A percentile compares a stretch with the other conserved stretches of the same genome.
Conservation (phyloP, 106 monocot species). For the Phalaenopsis equestris region DNA sequence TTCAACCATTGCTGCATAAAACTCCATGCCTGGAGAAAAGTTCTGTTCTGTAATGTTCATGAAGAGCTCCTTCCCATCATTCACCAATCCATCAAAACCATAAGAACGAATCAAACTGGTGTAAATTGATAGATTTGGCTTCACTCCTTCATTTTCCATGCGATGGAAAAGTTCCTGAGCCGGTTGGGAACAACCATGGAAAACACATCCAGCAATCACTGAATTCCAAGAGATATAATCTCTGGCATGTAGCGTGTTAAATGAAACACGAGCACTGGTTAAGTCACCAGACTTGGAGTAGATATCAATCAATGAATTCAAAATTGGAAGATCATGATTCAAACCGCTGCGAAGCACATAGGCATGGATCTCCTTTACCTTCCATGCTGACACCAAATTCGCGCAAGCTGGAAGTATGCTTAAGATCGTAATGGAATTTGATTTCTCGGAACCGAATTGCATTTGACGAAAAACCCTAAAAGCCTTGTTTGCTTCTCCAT, state of each 20-base stretch:
- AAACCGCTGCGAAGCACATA: conserved; percentile 39
- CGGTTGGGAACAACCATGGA: conserved; percentile 40
- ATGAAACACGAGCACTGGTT: conserved; percentile 37
- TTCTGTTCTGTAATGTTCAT: conserved; percentile 32
- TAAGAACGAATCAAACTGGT: conserved; percentile 39
- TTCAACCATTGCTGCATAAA: conserved; percentile 64
- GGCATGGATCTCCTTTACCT: conserved; percentile 84
- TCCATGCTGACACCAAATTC: conserved; percentile 46
- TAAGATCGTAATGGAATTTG: conserved; percentile 67
- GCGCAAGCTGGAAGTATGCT: conserved; percentile 64
- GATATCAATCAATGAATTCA: conserved; percentile 58
- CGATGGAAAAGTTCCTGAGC: conserved; percentile 36
- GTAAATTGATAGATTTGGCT: conserved; percentile 47
- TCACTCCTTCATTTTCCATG: conserved; percentile 44
- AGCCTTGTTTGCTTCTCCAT: conserved; percentile 44
- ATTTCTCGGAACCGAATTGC: conserved; percentile 36
- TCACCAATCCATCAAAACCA: conserved; percentile 45
- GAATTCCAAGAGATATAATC: conserved; percentile 82
- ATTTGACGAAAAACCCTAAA: conserved; percentile 63
- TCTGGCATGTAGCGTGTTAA: conserved; percentile 22
- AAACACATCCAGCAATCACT: conserved; percentile 49
- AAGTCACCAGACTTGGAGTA: conserved; percentile 71
- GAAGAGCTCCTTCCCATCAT: conserved; percentile 58
- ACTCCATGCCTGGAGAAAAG: conserved; percentile 30
- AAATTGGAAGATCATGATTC: conserved; percentile 29